Conservation (phyloP, 2,329 filamentous ascomycete genomes). For the Botrytis paeoniae region DNA sequence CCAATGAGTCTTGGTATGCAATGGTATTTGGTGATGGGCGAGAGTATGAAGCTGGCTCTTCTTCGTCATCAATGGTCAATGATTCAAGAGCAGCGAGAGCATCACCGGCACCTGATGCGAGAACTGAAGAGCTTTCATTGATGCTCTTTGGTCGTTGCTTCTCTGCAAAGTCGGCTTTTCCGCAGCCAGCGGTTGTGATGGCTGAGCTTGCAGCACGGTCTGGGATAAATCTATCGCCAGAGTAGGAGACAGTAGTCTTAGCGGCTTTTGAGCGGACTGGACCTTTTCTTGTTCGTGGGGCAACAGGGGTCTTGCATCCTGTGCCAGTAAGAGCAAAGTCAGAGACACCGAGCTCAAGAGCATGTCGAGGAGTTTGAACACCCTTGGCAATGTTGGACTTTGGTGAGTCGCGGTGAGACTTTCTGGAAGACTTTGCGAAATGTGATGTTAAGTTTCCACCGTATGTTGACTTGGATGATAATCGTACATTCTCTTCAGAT, state of each 20-base stretch:
- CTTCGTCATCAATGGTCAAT: conserved; percentile 70
- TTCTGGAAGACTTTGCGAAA: conserved; percentile 67
- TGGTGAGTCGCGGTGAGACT: conserved; percentile 76
- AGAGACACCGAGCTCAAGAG: conserved; percentile 83
- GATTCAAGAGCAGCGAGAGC: conserved; percentile 75
- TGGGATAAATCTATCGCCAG: conserved; percentile 86
- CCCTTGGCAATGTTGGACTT: conserved; percentile 91
- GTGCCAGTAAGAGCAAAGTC: conserved; percentile 90
- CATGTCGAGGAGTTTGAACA: conserved; percentile 73
- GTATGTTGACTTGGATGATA: conserved; percentile 67
- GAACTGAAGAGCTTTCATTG: conserved; percentile 68
- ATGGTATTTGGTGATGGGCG: conserved; percentile 83
- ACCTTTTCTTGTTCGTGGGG: conserved; percentile 54
- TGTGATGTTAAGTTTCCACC: conserved; percentile 76
- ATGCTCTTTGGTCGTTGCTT: conserved; percentile 69
- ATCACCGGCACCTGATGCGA: conserved; percentile 71
- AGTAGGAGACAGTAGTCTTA: conserved; percentile 79
- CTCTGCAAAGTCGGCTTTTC: conserved; percentile 74
- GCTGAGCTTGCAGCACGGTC: conserved; percentile 89
- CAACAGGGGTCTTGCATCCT: conserved; percentile 63
- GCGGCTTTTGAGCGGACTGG: conserved; percentile 51
- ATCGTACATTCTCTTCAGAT: conserved; percentile 51
- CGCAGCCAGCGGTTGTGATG: conserved; percentile 74
- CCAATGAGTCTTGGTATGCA: conserved; percentile 88
- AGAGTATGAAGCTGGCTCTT: conserved; percentile 64